A percentile compares a stretch with the other conserved stretches of the same genome.
phyloP scores from a whole-genome alignment of 1,284 basidiomycete genomes.

The Cryptococcus sp. region DNA sequence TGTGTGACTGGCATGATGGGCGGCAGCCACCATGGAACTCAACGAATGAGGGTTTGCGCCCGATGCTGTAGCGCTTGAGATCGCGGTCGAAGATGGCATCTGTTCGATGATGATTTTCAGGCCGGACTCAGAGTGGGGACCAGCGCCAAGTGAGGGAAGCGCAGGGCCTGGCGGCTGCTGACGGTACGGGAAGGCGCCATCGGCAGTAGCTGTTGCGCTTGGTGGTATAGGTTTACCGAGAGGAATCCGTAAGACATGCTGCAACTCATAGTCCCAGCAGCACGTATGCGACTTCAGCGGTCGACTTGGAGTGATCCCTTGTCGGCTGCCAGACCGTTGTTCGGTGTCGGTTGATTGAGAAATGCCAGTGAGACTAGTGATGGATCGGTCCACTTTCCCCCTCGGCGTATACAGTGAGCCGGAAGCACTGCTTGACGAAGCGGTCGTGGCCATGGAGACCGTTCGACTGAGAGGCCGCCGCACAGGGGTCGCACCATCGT shows the following conservation, averaged over 20 bases:
- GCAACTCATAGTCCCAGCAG: slow-evolving; percentile 45
- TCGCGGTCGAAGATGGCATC: slow-evolving; percentile 13
- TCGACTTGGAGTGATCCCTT: slow-evolving; percentile 37
- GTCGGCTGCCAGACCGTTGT: slow-evolving; percentile 12
- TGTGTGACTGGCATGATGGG: slow-evolving; percentile 10
- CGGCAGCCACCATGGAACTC: slow-evolving; percentile 1
- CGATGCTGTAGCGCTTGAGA: not conserved
- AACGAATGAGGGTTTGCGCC: slow-evolving; percentile 3
- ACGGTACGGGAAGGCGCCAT: slow-evolving; percentile 4
- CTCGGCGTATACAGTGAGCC: slow-evolving; percentile 10
- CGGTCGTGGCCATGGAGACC: slow-evolving; percentile 6
- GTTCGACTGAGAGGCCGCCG: not conserved
- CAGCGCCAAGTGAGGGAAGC: slow-evolving; percentile 38
- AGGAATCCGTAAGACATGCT: slow-evolving; percentile 42
- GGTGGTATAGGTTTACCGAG: slow-evolving; percentile 31
- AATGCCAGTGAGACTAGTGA: not conserved
- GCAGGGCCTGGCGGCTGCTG: slow-evolving; percentile 1
- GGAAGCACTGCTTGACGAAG: not conserved
- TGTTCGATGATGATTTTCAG: slow-evolving; percentile 40
- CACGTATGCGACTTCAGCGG: slow-evolving; percentile 37
- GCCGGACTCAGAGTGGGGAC: slow-evolving; percentile 42
- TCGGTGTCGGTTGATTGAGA: not conserved
- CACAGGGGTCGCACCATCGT: slow-evolving; percentile 1
- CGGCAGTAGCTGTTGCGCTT: slow-evolving; percentile 8
- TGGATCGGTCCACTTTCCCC: not conserved